These are phyloP conservation scores for Fusarium agapanthi DNA, from an alignment of 2,329 filamentous ascomycete genomes.

Conservation along the genomic window DNA sequence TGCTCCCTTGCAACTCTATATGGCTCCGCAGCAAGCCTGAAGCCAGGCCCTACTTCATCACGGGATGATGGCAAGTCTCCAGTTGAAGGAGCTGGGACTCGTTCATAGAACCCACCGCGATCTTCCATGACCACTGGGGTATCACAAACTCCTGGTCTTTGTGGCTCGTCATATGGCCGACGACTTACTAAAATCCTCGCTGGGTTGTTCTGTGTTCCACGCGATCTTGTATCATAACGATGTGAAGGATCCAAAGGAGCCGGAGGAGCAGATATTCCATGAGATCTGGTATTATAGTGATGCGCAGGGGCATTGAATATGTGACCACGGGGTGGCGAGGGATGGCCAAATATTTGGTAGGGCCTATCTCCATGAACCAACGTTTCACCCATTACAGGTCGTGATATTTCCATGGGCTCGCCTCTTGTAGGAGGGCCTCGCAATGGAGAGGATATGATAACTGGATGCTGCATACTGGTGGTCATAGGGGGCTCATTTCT, in stretches of 20 bases:
- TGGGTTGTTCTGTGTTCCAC: constrained; percentile 26
- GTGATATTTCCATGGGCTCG: constrained; percentile 24
- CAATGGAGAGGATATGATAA: constrained; percentile 31
- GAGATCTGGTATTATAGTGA: constrained; percentile 16
- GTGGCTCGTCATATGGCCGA: constrained; percentile 45
- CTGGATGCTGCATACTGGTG: constrained; percentile 31
- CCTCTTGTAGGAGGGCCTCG: constrained; percentile 26
- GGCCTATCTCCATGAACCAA: constrained; percentile 5
- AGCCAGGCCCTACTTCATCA: constrained; percentile 23
- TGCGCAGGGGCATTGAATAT: constrained; percentile 16
- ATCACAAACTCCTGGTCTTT: constrained; percentile 44
- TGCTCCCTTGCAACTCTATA: constrained; percentile 22
- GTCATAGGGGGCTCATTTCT: constrained; percentile 31
- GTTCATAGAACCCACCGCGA: constrained; percentile 50
- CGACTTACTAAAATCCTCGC: constrained; percentile 33
- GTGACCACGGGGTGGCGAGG: constrained; percentile 10
- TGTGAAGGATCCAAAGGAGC: background rate
- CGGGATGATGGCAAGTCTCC: constrained; percentile 13
- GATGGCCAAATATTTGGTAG: constrained; percentile 18
- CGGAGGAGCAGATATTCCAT: background rate
- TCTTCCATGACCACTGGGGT: constrained; percentile 53
- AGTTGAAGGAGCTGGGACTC: constrained; percentile 36
- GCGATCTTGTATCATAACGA: constrained; percentile 20
- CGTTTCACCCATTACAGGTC: constrained; percentile 27
- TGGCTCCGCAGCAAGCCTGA: constrained; percentile 16